Evolutionary conservation across 306 rosid species (phyloP).

Genomic region (Inga laurina): DNA sequence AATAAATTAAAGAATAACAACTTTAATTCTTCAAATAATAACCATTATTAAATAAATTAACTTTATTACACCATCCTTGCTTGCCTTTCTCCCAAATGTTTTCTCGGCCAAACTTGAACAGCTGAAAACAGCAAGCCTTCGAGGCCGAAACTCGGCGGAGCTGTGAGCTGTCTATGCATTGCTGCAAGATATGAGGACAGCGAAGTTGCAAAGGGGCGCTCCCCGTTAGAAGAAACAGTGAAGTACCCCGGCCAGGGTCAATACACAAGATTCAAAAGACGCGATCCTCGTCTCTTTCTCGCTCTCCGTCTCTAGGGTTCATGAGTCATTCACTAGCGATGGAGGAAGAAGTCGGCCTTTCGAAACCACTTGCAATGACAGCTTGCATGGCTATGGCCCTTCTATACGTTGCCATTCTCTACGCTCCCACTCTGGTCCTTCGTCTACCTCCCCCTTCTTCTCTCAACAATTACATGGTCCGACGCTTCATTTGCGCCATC

Average conservation of each 20-base stretch:
- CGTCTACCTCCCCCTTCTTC: conserved; percentile 85
- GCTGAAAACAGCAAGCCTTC: neutral
- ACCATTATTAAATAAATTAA: too few relatives aligned
- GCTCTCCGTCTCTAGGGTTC: conserved; percentile 12
- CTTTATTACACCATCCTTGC: too few relatives aligned
- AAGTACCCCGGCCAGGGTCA: neutral
- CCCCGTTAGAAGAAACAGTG: neutral
- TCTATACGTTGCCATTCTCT: conserved; percentile 67
- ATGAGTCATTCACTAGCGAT: conserved; percentile 27
- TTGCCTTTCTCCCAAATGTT: too few relatives aligned
- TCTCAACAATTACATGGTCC: conserved; percentile 54
- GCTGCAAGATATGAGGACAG: neutral
- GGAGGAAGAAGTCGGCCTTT: conserved; percentile 52
- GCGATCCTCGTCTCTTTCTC: neutral
- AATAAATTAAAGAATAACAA: too few relatives aligned
- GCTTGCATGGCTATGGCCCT: conserved; percentile 70
- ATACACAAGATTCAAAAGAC: neutral
- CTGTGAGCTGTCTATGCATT: too few relatives aligned
- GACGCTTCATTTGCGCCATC: conserved; percentile 80
- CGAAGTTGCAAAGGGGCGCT: neutral
- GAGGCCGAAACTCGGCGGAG: neutral
- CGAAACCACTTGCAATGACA: conserved; percentile 49
- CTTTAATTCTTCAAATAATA: too few relatives aligned
- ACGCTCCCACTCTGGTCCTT: conserved; percentile 76
- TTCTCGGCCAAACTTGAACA: neutral